These are phyloP conservation scores for Populus euphratica DNA, from an alignment of 345 rosid genomes.

Conservation along the genomic window DNA sequence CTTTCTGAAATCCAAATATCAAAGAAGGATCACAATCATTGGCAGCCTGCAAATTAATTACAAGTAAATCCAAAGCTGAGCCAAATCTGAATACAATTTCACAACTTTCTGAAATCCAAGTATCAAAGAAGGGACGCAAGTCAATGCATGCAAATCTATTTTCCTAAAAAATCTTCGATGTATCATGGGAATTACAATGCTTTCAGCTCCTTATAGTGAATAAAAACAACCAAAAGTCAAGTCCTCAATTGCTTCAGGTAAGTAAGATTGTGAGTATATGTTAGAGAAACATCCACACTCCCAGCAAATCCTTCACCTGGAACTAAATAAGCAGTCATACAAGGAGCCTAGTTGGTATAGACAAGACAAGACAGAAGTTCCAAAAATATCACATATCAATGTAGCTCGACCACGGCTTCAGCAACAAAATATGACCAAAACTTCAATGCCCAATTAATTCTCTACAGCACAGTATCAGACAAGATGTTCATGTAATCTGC, in stretches of 20 bases:
- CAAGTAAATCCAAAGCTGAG: background rate
- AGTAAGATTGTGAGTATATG: background rate
- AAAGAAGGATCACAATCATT: constrained; percentile 38
- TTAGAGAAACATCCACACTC: background rate
- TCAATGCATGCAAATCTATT: background rate
- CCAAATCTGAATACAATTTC: background rate
- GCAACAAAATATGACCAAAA: background rate
- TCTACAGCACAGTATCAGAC: background rate
- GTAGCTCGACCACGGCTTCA: background rate
- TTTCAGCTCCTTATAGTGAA: background rate
- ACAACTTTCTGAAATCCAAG: background rate
- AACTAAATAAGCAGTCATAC: background rate
- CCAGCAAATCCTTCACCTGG: background rate
- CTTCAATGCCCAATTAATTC: background rate
- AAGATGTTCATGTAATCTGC: background rate
- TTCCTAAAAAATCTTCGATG: background rate
- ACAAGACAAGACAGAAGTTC: background rate
- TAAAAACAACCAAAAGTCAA: background rate
- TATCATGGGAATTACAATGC: background rate
- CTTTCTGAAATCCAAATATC: background rate
- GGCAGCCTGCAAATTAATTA: constrained; percentile 52
- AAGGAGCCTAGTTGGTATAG: background rate
- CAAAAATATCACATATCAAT: background rate
- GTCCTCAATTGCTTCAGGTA: background rate
- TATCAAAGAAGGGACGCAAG: background rate